Evolutionary conservation across 1,139 yeast genomes (phyloP).

Genomic region (Yamadazyma spencermartinsiae): DNA sequence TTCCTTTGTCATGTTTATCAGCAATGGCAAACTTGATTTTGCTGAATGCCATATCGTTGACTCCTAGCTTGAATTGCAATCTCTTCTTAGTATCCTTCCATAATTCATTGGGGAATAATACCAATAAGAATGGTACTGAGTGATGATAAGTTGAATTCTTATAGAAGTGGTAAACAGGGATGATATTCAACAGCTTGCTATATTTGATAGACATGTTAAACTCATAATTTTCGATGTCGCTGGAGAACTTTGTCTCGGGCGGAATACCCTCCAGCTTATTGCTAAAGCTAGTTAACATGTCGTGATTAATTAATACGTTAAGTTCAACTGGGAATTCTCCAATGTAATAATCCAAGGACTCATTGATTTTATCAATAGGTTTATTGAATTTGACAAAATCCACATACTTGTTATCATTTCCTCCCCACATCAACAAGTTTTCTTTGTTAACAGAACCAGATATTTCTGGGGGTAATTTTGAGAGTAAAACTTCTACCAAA

Average conservation of each 20-base stretch:
- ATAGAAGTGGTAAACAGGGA: conserved; percentile 68
- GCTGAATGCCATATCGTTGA: conserved; percentile 77
- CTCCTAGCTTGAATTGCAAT: conserved; percentile 65
- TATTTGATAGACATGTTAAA: conserved; percentile 27
- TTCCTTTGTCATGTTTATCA: conserved; percentile 41
- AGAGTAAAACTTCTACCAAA: conserved; percentile 55
- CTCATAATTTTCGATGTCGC: conserved; percentile 28
- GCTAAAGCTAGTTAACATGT: conserved; percentile 34
- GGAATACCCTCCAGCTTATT: conserved; percentile 20
- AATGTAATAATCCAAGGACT: conserved; percentile 39
- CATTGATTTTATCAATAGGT: conserved; percentile 34
- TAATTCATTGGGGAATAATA: conserved; percentile 63
- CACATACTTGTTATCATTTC: conserved; percentile 41
- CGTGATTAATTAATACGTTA: conserved; percentile 38
- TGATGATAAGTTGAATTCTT: conserved; percentile 71
- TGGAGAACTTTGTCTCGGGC: conserved; percentile 9
- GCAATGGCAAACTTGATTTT: conserved; percentile 68
- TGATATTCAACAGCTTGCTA: conserved; percentile 42
- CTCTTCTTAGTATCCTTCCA: conserved; percentile 67
- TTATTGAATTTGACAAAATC: conserved; percentile 40
- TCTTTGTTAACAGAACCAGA: conserved; percentile 47
- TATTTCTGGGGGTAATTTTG: conserved; percentile 48
- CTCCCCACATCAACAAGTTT: conserved; percentile 57
- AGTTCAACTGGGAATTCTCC: conserved; percentile 50
- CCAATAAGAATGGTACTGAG: conserved; percentile 85